A percentile compares a stretch with the other conserved stretches of the same genome.
phyloP scores from a whole-genome alignment of 352 stramenopile genomes.

The Phytophthora hybrid region DNA sequence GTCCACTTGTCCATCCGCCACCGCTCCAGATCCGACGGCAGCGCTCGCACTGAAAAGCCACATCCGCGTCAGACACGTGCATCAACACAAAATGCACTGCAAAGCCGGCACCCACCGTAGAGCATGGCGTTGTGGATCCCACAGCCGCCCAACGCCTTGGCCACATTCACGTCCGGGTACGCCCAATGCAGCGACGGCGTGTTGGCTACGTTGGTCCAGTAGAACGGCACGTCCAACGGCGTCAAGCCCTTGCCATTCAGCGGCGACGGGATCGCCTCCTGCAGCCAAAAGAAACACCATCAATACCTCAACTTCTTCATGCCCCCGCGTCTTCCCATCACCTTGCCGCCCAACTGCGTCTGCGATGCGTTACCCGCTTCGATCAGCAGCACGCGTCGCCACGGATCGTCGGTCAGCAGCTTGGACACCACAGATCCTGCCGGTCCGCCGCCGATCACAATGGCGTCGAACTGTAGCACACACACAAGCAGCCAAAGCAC shows the following conservation, averaged over 20 bases:
- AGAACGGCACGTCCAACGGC: constrained; percentile 86
- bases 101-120: constrained; percentile 56
- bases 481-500: neutral
- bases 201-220: constrained; percentile 87
- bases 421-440: constrained; percentile 66
- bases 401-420: constrained; percentile 59
- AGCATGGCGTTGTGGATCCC: constrained; percentile 94
- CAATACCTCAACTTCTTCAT: neutral
- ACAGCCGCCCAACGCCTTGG: constrained; percentile 86
- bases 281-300: constrained; percentile 1
- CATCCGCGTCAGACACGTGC: neutral
- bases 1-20: constrained; percentile 84
- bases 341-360: constrained; percentile 58
- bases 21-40: constrained; percentile 75
- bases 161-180: constrained; percentile 84
- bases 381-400: constrained; percentile 71
- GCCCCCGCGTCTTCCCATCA: constrained; percentile 15
- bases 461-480: constrained; percentile 61
- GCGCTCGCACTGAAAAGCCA: constrained; percentile 52
- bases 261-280: constrained; percentile 50
- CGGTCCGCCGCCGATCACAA: constrained; percentile 68
- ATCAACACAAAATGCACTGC: neutral
- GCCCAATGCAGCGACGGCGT: constrained; percentile 72
- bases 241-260: constrained; percentile 63
- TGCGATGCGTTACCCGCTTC: constrained; percentile 72